Evolutionary conservation across 2,329 filamentous ascomycete species (phyloP).

Genomic region (Albophoma yamanashiensis): DNA sequence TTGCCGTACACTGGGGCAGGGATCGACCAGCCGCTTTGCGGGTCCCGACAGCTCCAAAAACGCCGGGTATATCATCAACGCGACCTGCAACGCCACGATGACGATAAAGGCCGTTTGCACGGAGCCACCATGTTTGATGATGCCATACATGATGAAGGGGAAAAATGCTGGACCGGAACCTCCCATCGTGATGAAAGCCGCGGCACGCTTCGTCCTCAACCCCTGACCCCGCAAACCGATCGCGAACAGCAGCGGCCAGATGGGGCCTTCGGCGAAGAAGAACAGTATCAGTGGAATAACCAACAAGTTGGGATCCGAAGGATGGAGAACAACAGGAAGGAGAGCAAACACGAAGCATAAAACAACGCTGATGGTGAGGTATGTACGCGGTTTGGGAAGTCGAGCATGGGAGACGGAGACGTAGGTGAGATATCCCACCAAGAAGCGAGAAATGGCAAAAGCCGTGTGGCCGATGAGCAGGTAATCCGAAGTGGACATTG

Average conservation of each 20-base stretch:
- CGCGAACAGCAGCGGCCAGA: constrained; percentile 74
- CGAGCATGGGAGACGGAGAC: constrained; percentile 33
- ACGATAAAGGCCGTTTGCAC: constrained; percentile 56
- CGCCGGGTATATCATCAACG: constrained; percentile 35
- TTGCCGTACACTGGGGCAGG: constrained; percentile 12
- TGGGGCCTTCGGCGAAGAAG: constrained; percentile 72
- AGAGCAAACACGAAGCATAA: constrained; percentile 49
- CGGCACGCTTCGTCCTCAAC: constrained; percentile 67
- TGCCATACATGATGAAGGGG: constrained; percentile 63
- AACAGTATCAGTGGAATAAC: constrained; percentile 56
- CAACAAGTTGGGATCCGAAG: constrained; percentile 35
- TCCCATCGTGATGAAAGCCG: constrained; percentile 67
- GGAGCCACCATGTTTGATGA: constrained; percentile 46
- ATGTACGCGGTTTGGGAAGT: constrained; percentile 56
- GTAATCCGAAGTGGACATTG: constrained; percentile 50
- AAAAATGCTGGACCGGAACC: constrained; percentile 64
- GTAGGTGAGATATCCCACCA: constrained; percentile 54
- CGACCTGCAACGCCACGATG: constrained; percentile 40
- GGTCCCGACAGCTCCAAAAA: constrained; percentile 36
- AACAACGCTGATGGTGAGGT: constrained; percentile 52
- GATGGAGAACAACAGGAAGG: constrained; percentile 33
- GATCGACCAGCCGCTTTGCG: constrained; percentile 33
- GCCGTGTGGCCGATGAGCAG: constrained; percentile 61
- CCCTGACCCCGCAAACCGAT: constrained; percentile 73
- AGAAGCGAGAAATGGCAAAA: constrained; percentile 66